Conservation (phyloP, 2,329 filamentous ascomycete species). For the Fusarium concolor region DNA sequence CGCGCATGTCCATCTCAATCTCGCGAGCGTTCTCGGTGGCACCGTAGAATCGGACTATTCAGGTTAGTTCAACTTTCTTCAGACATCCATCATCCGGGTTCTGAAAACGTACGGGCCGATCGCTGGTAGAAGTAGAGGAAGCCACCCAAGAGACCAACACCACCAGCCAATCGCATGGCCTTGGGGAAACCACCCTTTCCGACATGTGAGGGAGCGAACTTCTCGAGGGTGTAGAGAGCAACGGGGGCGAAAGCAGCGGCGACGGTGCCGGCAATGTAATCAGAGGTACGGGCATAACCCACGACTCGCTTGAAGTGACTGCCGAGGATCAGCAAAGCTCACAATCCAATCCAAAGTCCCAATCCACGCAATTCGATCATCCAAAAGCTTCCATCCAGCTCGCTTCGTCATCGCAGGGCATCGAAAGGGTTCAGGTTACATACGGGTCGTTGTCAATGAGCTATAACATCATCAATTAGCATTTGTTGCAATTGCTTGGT, state of each 20-base stretch:
- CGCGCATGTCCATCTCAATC: constrained; percentile 94
- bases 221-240: constrained; percentile 83
- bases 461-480: constrained; percentile 63
- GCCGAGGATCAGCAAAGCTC: constrained; percentile 46
- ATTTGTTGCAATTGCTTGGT: constrained; percentile 36
- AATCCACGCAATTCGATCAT: neutral
- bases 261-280: constrained; percentile 78
- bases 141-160: constrained; percentile 79
- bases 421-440: constrained; percentile 37
- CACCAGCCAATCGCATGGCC: constrained; percentile 82
- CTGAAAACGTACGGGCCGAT: constrained; percentile 75
- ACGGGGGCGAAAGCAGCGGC: constrained; percentile 79
- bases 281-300: constrained; percentile 84
- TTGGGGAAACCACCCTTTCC: constrained; percentile 84
- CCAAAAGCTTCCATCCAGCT: neutral
- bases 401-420: constrained; percentile 4
- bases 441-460: constrained; percentile 99
- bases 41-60: constrained; percentile 91
- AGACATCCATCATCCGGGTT: neutral
- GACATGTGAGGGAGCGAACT: constrained; percentile 84
- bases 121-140: constrained; percentile 88
- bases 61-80: neutral
- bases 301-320: constrained; percentile 94
- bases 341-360: neutral
- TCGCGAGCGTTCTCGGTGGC: constrained; percentile 93